Conservation (phyloP, 495 filamentous ascomycete species). For the Penicillium egyptiacum region DNA sequence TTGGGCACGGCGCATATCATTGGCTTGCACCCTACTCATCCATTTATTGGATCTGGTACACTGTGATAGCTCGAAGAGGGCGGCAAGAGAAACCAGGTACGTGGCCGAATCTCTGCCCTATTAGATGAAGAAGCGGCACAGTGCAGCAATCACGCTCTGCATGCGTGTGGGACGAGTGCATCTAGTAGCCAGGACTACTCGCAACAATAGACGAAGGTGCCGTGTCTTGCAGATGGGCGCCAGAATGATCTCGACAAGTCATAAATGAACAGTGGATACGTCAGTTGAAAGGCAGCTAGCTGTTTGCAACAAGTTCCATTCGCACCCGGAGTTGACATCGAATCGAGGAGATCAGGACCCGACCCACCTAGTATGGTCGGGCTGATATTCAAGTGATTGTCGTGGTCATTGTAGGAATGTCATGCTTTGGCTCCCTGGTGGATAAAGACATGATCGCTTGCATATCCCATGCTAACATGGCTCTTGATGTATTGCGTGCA, state of each 20-base stretch:
- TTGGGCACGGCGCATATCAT: no score
- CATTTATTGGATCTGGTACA: not conserved
- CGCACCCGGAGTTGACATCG: not conserved
- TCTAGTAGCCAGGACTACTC: not conserved
- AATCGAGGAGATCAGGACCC: not conserved
- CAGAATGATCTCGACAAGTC: not conserved
- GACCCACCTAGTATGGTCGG: not conserved
- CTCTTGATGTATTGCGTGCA: slow-evolving; percentile 32
- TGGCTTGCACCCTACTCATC: no score
- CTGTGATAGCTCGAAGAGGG: no score
- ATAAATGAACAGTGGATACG: not conserved
- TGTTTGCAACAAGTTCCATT: not conserved
- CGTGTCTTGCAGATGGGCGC: not conserved
- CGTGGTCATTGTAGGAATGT: not conserved
- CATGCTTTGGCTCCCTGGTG: not conserved
- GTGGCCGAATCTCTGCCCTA: no score
- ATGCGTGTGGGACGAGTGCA: no score
- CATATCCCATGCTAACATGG: slow-evolving; percentile 29
- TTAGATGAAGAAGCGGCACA: no score
- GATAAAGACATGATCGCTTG: slow-evolving; percentile 14
- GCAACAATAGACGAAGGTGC: not conserved
- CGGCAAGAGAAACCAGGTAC: no score
- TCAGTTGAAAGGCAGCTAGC: not conserved
- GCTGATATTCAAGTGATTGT: not conserved
- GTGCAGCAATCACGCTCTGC: no score